Evolutionary conservation across 2,329 filamentous ascomycete species (phyloP).

Genomic region (Pleurostoma richardsiae): DNA sequence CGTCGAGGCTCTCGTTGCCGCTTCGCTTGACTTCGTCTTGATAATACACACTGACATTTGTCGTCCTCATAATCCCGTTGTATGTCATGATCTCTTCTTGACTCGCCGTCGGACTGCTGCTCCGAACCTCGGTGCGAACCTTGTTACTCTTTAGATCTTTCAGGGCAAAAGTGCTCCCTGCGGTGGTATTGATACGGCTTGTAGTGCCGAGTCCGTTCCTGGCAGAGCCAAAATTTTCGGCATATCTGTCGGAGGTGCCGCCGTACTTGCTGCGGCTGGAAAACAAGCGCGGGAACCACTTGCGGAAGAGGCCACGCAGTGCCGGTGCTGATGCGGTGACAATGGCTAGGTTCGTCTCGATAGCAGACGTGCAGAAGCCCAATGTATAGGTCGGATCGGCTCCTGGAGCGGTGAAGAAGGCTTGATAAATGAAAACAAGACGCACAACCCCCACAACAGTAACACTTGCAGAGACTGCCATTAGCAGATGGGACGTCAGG

Average conservation of each 20-base stretch:
- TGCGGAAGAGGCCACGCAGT: constrained; percentile 13
- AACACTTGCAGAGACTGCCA: constrained; percentile 10
- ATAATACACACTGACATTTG: constrained; percentile 16
- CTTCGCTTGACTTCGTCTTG: constrained; percentile 25
- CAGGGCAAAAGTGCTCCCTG: constrained; percentile 10
- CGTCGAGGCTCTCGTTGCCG: constrained; percentile 29
- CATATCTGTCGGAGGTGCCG: background rate
- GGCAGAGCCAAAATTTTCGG: background rate
- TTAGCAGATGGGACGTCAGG: background rate
- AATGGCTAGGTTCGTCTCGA: constrained; percentile 20
- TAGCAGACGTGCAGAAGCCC: constrained; percentile 15
- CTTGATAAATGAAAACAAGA: constrained; percentile 13
- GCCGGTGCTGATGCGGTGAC: constrained; percentile 18
- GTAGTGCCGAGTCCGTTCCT: background rate
- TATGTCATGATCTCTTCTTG: constrained; percentile 34
- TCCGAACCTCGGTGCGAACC: constrained; percentile 24
- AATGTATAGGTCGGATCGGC: constrained; percentile 16
- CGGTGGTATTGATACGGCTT: background rate
- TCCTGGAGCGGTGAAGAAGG: constrained; percentile 11
- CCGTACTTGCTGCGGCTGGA: background rate
- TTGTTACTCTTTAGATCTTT: constrained; percentile 18
- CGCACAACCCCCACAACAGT: constrained; percentile 14
- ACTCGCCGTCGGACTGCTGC: constrained; percentile 22
- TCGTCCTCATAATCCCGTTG: constrained; percentile 31
- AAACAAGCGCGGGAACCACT: constrained; percentile 17